Base-by-base conservation (phyloP, 2,329 filamentous ascomycete species). In the Fusarium albidum region DNA sequence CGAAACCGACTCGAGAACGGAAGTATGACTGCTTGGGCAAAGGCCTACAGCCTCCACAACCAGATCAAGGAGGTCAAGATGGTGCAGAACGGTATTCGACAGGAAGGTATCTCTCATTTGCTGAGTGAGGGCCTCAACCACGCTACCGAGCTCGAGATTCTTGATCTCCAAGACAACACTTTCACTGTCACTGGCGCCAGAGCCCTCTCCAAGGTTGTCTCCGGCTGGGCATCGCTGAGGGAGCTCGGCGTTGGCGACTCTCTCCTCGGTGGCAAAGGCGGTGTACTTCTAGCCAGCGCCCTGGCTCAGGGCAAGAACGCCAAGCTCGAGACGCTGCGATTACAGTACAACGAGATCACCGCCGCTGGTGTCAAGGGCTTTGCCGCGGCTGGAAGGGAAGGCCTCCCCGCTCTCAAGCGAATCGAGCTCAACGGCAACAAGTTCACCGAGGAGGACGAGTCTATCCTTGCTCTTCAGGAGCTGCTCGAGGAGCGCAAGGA, bases 131-230 rank as follows among this genome's bases (percentile, higher is more conserved):
- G 95, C 57, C 81, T 99, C 46, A 84, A 82, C 60, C 82, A 91
- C 67, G 85, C 91, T 43, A 80, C 78, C 27, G 78, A 80, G 37
- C 82, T 99, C 49, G 81, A 88, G 70, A 83, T 92, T 12, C 78
- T 99, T 46, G 95, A 99, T 77, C 79, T 99, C 57, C 94, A 99
- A 74, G 95, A 99, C 77, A 99, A 99, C 77, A 98, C 95, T 1
- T 98, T 98, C 73, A 98, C 94, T 9, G 74, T 88, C 32, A 81
- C 83, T 58, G 95, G 93, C 18, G 91, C 91, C 26, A 88, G 81
- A 66, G 91, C 92, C 10, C 81, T 99, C 46, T 88, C 91, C 32
- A 84, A 82, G 63, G 91, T 92, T 6, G 82, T 94, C 17, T 80
- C 84, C 1, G 82, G 82, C 52, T 99, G 94, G 94, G 74, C 82